These are phyloP conservation scores for Astrothelium macrocarpum DNA, from an alignment of 495 filamentous ascomycete genomes.

Conservation along the genomic window DNA sequence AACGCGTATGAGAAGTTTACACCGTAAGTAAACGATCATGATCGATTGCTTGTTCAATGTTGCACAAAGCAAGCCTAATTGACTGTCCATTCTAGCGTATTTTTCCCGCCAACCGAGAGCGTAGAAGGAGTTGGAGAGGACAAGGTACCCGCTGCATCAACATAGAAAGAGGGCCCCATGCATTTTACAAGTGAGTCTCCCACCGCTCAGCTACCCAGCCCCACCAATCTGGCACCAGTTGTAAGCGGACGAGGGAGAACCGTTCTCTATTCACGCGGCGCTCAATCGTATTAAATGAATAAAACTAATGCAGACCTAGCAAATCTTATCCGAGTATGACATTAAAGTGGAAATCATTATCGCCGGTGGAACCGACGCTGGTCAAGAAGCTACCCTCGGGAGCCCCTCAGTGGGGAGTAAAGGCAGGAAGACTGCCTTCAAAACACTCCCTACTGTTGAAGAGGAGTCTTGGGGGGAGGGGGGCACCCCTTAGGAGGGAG, in stretches of 20 bases:
- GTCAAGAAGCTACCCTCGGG: no score
- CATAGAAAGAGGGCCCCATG: background rate
- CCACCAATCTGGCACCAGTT: background rate
- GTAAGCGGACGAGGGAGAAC: background rate
- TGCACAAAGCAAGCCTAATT: background rate
- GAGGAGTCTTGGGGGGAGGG: no score
- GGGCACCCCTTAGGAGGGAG: no score
- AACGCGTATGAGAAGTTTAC: conserved; percentile 55
- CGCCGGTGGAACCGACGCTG: no score
- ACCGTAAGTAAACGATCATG: conserved; percentile 49
- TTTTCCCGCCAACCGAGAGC: conserved; percentile 24
- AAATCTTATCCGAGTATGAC: no score
- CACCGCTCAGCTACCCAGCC: background rate
- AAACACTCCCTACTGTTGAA: no score
- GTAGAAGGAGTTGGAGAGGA: background rate
- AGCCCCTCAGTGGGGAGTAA: no score
- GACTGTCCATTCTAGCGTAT: conserved; percentile 17
- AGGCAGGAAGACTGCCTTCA: no score
- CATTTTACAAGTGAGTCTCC: background rate
- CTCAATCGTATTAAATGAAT: background rate
- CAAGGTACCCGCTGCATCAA: background rate
- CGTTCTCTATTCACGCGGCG: background rate
- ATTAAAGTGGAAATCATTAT: no score
- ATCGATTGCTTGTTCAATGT: background rate
- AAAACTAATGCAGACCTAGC: no score